phyloP scores from a whole-genome alignment of 179 eudicot genomes.

The Spergularia azorica region DNA sequence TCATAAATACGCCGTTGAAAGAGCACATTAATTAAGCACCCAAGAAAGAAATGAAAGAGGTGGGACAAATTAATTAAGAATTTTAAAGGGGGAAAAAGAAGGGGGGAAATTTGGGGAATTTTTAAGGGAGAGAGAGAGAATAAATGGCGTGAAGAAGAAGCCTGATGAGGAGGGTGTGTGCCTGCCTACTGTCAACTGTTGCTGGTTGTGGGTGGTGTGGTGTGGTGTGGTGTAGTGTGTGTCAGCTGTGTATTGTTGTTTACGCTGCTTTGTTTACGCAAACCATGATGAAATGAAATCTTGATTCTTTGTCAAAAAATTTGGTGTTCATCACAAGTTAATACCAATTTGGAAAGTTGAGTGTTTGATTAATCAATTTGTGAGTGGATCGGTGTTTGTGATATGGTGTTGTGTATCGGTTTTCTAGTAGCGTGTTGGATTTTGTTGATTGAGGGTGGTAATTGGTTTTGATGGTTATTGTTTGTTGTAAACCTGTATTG shows the following conservation, averaged over 20 bases:
- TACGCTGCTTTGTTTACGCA: background rate
- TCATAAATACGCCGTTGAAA: slow-evolving; percentile 31
- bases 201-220: background rate
- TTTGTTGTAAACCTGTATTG: too few relatives aligned
- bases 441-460: too few relatives aligned
- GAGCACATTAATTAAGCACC: slow-evolving; percentile 33
- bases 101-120: background rate
- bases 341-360: too few relatives aligned
- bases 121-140: slow-evolving; percentile 12
- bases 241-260: slow-evolving; percentile 1
- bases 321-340: too few relatives aligned
- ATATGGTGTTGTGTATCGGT: too few relatives aligned
- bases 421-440: too few relatives aligned
- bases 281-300: slow-evolving; percentile 10
- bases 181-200: background rate
- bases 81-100: slow-evolving; percentile 8
- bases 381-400: too few relatives aligned
- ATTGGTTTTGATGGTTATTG: too few relatives aligned
- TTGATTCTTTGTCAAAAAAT: too few relatives aligned
- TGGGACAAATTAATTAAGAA: slow-evolving; percentile 23
- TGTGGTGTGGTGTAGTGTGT: slow-evolving; percentile 2
- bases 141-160: slow-evolving; percentile 25
- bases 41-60: slow-evolving; percentile 19
- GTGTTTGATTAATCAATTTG: too few relatives aligned
- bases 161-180: slow-evolving; percentile 12